These are phyloP conservation scores for Botrytis hyacinthi DNA, from an alignment of 2,329 filamentous ascomycete genomes.

Conservation along the genomic window DNA sequence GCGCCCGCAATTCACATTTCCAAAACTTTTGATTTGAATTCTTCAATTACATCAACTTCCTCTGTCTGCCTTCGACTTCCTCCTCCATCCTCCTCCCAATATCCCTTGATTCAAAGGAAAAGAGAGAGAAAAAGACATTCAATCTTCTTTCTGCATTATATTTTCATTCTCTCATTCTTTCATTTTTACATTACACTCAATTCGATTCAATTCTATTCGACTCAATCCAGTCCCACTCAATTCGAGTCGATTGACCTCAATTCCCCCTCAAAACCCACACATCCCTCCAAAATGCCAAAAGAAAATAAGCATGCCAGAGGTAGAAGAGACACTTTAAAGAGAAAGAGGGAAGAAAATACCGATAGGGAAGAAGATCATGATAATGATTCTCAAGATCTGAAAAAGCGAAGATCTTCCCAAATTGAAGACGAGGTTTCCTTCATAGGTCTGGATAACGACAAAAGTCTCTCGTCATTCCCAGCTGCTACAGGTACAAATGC, in stretches of 20 bases:
- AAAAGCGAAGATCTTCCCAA: conserved; percentile 37
- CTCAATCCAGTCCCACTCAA: neutral
- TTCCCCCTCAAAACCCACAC: neutral
- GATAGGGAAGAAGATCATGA: conserved; percentile 41
- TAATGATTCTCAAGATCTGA: conserved; percentile 41
- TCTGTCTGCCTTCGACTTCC: neutral
- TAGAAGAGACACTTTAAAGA: conserved; percentile 51
- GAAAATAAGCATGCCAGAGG: conserved; percentile 58
- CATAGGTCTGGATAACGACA: conserved; percentile 27
- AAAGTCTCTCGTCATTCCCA: neutral
- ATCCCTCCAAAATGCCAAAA: conserved; percentile 52
- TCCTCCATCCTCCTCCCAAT: neutral
- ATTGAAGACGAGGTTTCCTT: conserved; percentile 21
- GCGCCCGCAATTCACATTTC: conserved; percentile 10
- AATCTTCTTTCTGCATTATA: neutral
- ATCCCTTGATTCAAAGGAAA: neutral
- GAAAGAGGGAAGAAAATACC: conserved; percentile 44
- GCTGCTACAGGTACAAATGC: conserved; percentile 26
- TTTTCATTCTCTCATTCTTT: neutral
- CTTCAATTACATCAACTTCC: conserved; percentile 1
- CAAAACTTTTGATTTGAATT: conserved; percentile 10
- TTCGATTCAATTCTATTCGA: neutral
- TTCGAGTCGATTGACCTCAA: neutral
- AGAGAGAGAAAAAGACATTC: neutral
- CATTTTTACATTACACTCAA: neutral